Percentiles rank a stretch among this genome's conserved stretches.
phyloP scores from a whole-genome alignment of 2,329 filamentous ascomycete species.

The Calonectria pseudoreteaudii region DNA sequence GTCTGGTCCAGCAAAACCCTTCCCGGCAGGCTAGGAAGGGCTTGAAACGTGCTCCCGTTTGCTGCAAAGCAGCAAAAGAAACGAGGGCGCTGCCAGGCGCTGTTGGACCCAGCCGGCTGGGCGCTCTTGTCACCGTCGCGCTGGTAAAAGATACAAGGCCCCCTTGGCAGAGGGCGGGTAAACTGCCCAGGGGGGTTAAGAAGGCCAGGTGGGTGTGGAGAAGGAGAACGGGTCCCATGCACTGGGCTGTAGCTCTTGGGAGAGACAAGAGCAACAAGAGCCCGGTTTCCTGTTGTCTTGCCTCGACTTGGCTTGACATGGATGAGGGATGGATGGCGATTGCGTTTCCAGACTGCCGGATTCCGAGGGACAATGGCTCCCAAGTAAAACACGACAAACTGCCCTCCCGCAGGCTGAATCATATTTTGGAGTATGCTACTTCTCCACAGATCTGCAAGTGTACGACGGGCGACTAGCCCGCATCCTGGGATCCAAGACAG shows the following conservation, averaged over 20 bases:
- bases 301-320: background rate
- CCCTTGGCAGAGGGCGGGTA: background rate
- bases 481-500: background rate
- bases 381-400: background rate
- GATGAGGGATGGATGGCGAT: background rate
- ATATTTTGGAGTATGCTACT: background rate
- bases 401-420: background rate
- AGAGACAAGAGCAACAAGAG: background rate
- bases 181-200: background rate
- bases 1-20: slow-evolving; percentile 11
- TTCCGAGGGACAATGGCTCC: background rate
- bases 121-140: background rate
- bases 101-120: background rate
- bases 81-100: background rate
- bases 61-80: background rate
- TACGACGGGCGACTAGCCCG: background rate
- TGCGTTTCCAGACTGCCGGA: slow-evolving; percentile 5
- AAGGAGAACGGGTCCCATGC: background rate
- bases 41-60: slow-evolving; percentile 2
- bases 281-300: background rate
- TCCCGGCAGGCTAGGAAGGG: slow-evolving; percentile 3
- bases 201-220: background rate
- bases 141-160: background rate
- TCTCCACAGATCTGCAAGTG: background rate
- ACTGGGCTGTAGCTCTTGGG: background rate